phyloP scores from a whole-genome alignment of 2,329 filamentous ascomycete genomes.

The Neofusicoccum kwambonambiense region DNA sequence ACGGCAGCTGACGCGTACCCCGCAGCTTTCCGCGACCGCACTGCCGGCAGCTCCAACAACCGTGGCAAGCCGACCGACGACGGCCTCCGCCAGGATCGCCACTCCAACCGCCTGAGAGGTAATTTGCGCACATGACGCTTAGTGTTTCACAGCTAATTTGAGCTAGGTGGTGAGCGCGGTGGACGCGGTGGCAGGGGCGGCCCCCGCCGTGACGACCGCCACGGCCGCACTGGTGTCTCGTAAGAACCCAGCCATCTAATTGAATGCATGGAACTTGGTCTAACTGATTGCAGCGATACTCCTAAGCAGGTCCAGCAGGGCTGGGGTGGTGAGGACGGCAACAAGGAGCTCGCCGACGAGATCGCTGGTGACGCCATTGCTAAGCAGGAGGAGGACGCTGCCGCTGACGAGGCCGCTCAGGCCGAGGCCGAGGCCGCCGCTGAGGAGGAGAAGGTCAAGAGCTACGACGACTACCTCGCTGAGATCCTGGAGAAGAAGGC shows the following conservation, averaged over 20 bases:
- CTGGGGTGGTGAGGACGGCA: constrained; percentile 82
- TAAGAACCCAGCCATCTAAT: constrained; percentile 39
- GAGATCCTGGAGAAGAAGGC: constrained; percentile 75
- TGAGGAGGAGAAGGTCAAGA: constrained; percentile 84
- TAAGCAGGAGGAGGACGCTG: constrained; percentile 73
- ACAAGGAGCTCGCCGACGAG: constrained; percentile 87
- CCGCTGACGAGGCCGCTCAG: constrained; percentile 46
- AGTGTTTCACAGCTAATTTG: constrained; percentile 1
- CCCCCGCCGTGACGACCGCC: constrained; percentile 58
- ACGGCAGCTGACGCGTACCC: constrained; percentile 5
- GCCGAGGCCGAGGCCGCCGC: constrained; percentile 42
- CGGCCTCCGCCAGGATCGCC: constrained; percentile 51
- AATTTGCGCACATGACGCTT: constrained; percentile 23
- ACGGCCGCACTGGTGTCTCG: constrained; percentile 61
- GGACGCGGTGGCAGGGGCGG: constrained; percentile 49
- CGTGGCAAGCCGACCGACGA: constrained; percentile 76
- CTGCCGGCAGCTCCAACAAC: constrained; percentile 78
- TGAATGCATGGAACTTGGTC: neutral
- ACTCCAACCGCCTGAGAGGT: constrained; percentile 39
- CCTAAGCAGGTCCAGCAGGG: constrained; percentile 86
- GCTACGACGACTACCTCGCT: constrained; percentile 84
- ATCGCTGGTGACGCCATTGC: constrained; percentile 88
- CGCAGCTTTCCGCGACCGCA: constrained; percentile 84
- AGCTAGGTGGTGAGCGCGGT: constrained; percentile 41
- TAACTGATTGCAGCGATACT: constrained; percentile 58